Percentiles rank a stretch among this genome's conserved stretches.
Evolutionary conservation across 1,284 basidiomycete species (phyloP).

Genomic region (Tylopilus orsonianus): DNA sequence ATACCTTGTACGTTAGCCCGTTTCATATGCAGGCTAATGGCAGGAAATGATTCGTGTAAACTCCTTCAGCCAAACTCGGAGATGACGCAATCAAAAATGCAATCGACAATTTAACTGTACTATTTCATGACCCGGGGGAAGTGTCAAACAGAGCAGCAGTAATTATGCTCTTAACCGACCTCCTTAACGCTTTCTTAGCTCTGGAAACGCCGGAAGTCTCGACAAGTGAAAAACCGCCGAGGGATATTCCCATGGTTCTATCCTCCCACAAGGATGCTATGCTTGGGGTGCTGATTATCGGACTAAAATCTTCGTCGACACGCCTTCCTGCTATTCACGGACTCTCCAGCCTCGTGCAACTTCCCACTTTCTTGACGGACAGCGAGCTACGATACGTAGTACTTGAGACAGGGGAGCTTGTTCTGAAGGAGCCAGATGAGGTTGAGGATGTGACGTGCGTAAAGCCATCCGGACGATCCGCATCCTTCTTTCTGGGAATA

Average conservation of each 20-base stretch:
- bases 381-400: constrained; percentile 82
- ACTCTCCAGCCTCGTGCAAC: constrained; percentile 63
- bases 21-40: neutral
- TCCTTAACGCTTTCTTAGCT: constrained; percentile 49
- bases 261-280: constrained; percentile 75
- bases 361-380: constrained; percentile 60
- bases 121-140: constrained; percentile 81
- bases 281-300: constrained; percentile 63
- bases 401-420: constrained; percentile 71
- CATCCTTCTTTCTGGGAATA: neutral
- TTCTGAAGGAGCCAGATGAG: constrained; percentile 58
- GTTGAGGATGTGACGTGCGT: constrained; percentile 55
- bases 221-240: neutral
- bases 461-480: neutral
- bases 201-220: constrained; percentile 21
- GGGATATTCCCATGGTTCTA: constrained; percentile 38
- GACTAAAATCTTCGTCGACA: constrained; percentile 56
- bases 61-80: constrained; percentile 62
- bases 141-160: constrained; percentile 72
- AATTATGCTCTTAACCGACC: constrained; percentile 58
- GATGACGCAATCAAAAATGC: constrained; percentile 65
- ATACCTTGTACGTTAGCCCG: constrained; percentile 59
- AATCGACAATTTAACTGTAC: constrained; percentile 70
- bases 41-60: constrained; percentile 9
- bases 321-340: constrained; percentile 62